Percentiles rank a stretch among this genome's conserved stretches.
Conservation (phyloP, 495 filamentous ascomycete genomes). For the Neurospora hispaniola region DNA sequence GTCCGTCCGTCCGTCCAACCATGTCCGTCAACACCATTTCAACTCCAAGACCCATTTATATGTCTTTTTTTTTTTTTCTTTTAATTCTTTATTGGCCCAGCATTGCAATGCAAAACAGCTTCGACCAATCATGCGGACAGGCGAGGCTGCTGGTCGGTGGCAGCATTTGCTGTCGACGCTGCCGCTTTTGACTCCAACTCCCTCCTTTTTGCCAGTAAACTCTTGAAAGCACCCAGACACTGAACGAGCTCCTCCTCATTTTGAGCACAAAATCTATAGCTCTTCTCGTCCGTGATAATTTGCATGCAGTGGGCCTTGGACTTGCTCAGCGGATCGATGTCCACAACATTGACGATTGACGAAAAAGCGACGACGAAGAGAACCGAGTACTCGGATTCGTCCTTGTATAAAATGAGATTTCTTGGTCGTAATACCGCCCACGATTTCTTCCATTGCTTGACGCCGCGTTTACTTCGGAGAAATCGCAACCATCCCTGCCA, state of each 20-base stretch:
- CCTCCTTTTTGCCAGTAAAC: constrained; percentile 63
- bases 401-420: constrained; percentile 85
- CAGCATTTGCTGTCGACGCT: constrained; percentile 10
- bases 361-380: constrained; percentile 70
- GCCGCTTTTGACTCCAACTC: constrained; percentile 36
- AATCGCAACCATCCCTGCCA: constrained; percentile 88
- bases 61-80: background rate
- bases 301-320: constrained; percentile 84
- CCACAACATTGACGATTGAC: constrained; percentile 80
- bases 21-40: background rate
- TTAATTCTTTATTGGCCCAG: background rate
- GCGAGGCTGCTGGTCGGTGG: background rate
- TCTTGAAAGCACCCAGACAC: constrained; percentile 85
- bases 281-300: constrained; percentile 89
- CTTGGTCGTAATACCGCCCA: constrained; percentile 89
- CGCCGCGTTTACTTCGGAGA: constrained; percentile 73
- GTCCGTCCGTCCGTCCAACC: background rate
- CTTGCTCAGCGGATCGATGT: constrained; percentile 76
- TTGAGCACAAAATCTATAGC: constrained; percentile 72
- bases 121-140: background rate
- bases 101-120: background rate
- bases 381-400: constrained; percentile 82
- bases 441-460: constrained; percentile 87
- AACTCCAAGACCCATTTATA: background rate
- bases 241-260: constrained; percentile 75